A percentile compares a stretch with the other conserved stretches of the same genome.
Evolutionary conservation across 768 basidiomycete genomes (phyloP).

Genomic region (Podaxis sp.): DNA sequence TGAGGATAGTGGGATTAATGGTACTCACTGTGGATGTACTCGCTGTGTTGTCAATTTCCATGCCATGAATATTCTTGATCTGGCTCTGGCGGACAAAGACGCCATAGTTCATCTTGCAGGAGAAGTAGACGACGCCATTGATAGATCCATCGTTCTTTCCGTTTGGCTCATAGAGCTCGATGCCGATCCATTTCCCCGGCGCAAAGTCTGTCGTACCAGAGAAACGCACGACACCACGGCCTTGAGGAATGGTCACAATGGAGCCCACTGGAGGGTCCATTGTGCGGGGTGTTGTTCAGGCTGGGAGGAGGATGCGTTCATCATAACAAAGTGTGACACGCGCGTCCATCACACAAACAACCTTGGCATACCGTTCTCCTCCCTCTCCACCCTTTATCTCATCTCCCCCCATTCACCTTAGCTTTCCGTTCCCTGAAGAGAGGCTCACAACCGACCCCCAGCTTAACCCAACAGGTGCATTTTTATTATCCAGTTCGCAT

Average conservation of each 20-base stretch:
- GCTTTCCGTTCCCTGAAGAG: no score
- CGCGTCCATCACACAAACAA: not conserved
- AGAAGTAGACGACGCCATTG: constrained; percentile 76
- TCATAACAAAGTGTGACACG: not conserved
- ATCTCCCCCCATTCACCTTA: no score
- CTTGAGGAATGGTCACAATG: constrained; percentile 76
- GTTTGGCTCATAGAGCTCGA: constrained; percentile 77
- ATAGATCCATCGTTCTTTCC: constrained; percentile 98
- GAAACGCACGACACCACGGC: constrained; percentile 85
- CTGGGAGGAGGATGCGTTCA: not conserved
- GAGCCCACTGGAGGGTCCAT: constrained; percentile 53
- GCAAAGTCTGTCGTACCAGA: constrained; percentile 81
- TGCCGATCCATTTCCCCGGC: constrained; percentile 91
- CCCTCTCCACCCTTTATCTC: no score
- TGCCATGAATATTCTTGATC: constrained; percentile 61
- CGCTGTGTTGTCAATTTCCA: constrained; percentile 34
- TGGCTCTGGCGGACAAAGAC: constrained; percentile 89
- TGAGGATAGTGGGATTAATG: not conserved
- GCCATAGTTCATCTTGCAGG: constrained; percentile 71
- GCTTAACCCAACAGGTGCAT: not conserved
- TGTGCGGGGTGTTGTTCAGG: not conserved
- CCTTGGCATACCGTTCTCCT: not conserved
- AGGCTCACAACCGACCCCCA: not conserved
- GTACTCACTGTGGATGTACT: constrained; percentile 13
- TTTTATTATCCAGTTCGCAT: not conserved